Conservation (phyloP, 129 eudicot genomes). For the Saposhnikovia divaricata region DNA sequence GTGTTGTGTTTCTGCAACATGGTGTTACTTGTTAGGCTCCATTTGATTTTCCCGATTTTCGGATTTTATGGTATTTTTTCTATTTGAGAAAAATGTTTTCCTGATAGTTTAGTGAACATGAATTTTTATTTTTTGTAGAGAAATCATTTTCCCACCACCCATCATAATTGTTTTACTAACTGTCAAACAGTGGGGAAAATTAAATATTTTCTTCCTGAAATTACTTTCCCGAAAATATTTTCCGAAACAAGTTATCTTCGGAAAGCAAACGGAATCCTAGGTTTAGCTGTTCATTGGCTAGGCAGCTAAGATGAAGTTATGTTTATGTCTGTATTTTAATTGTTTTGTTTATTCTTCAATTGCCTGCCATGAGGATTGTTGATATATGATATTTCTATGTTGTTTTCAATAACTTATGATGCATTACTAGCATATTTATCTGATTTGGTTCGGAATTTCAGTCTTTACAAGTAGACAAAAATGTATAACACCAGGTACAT, state of each 20-base stretch:
- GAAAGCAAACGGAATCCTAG: neutral
- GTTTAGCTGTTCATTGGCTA: neutral
- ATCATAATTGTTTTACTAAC: neutral
- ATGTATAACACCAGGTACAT: neutral
- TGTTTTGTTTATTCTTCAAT: neutral
- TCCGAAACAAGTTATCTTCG: neutral
- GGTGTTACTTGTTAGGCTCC: neutral
- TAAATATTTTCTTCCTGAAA: neutral
- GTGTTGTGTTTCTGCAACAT: conserved; percentile 16
- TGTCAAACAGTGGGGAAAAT: neutral
- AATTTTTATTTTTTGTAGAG: neutral
- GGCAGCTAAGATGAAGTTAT: neutral
- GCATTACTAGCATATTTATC: neutral
- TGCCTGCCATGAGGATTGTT: neutral
- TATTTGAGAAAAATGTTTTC: neutral
- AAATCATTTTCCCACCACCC: neutral
- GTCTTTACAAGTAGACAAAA: neutral
- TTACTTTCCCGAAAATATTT: neutral
- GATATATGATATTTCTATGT: neutral
- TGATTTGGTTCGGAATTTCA: neutral
- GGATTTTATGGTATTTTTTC: neutral
- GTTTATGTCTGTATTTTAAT: neutral
- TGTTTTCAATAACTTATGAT: neutral
- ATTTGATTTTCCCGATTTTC: neutral
- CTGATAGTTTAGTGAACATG: neutral